These are phyloP conservation scores for Kodamaea plutei DNA, from an alignment of 1,139 yeast genomes.

Conservation along the genomic window DNA sequence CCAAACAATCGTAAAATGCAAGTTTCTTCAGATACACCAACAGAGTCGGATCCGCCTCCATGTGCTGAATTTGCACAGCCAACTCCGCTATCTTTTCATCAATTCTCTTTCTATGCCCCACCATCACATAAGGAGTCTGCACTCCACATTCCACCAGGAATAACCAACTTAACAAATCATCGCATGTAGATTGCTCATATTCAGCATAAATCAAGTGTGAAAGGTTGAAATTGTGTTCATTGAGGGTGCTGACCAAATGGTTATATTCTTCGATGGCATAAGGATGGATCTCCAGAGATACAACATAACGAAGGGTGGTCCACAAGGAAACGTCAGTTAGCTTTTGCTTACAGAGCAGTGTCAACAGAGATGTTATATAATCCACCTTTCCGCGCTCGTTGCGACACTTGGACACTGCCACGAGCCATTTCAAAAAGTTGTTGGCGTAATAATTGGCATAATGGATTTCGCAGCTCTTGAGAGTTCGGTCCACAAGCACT, in stretches of 20 bases:
- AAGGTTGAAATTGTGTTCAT: neutral
- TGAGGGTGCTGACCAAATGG: conserved; percentile 3
- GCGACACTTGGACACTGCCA: conserved; percentile 10
- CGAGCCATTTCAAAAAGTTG: conserved; percentile 31
- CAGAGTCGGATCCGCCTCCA: too few relatives aligned
- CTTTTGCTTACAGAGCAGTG: conserved; percentile 17
- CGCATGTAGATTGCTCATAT: neutral
- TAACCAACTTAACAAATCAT: neutral
- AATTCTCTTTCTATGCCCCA: neutral
- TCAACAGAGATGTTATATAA: conserved; percentile 8
- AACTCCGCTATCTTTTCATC: too few relatives aligned
- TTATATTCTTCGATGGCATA: conserved; percentile 19
- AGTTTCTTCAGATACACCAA: too few relatives aligned
- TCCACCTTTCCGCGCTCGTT: conserved; percentile 2
- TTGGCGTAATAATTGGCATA: conserved; percentile 42
- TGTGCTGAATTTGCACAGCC: too few relatives aligned
- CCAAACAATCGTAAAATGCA: too few relatives aligned
- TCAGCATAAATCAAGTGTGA: neutral
- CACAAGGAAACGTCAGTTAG: conserved; percentile 37
- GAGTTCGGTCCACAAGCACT: conserved; percentile 17
- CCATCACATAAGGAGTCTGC: neutral
- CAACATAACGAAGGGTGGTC: conserved; percentile 16
- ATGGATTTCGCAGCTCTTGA: conserved; percentile 33
- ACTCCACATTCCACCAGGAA: neutral
- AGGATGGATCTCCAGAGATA: conserved; percentile 6